A percentile compares a stretch with the other conserved stretches of the same genome.
Evolutionary conservation across 2,329 filamentous ascomycete species (phyloP).

Genomic region (Colletotrichum agaves): DNA sequence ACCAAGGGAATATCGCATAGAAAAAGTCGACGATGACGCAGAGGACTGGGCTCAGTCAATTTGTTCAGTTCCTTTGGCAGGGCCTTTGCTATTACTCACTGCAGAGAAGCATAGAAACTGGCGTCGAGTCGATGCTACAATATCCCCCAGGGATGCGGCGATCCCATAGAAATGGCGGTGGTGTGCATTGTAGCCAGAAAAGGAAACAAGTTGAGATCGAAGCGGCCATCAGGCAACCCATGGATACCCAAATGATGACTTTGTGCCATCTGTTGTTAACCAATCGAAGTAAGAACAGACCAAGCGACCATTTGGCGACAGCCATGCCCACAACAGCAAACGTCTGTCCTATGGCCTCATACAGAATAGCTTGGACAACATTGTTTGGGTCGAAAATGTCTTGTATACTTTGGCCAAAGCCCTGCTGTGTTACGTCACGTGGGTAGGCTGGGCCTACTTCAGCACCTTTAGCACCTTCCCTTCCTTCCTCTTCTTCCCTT

Average conservation of each 20-base stretch:
- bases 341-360: constrained; percentile 47
- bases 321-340: constrained; percentile 53
- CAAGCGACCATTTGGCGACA: constrained; percentile 51
- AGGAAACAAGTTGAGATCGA: constrained; percentile 33
- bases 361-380: constrained; percentile 43
- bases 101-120: constrained; percentile 33
- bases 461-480: too few relatives aligned
- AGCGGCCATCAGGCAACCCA: constrained; percentile 38
- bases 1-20: constrained; percentile 54
- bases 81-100: constrained; percentile 2
- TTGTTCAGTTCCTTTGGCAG: neutral
- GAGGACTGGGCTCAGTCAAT: neutral
- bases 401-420: constrained; percentile 2
- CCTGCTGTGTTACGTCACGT: too few relatives aligned
- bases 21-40: constrained; percentile 49
- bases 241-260: constrained; percentile 48
- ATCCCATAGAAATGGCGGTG: constrained; percentile 36
- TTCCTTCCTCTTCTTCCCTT: too few relatives aligned
- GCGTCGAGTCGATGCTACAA: constrained; percentile 37
- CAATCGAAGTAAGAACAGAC: constrained; percentile 52
- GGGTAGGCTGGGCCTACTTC: too few relatives aligned
- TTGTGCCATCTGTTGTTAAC: constrained; percentile 48
- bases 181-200: constrained; percentile 40
- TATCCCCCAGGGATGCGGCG: constrained; percentile 33
- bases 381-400: constrained; percentile 34